Conservation (phyloP, 306 rosid species). For the Inga oerstediana region DNA sequence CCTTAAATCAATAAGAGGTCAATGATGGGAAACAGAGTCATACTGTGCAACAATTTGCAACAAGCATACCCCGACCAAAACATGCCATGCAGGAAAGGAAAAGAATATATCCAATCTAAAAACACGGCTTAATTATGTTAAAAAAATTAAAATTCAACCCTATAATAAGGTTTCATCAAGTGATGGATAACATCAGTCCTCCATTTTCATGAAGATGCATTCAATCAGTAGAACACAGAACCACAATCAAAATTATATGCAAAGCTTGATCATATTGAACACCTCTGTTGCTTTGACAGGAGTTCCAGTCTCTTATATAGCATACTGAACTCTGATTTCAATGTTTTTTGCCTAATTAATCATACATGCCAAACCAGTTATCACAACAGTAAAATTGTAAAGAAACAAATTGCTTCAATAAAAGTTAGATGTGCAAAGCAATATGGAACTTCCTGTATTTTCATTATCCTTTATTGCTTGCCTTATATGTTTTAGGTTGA, state of each 20-base stretch:
- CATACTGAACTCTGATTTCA: background rate
- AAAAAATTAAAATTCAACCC: background rate
- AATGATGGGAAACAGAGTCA: background rate
- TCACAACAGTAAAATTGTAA: background rate
- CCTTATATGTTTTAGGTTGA: background rate
- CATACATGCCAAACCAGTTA: slow-evolving; percentile 4
- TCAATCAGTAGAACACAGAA: background rate
- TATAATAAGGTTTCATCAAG: background rate
- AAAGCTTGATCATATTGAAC: slow-evolving; percentile 4
- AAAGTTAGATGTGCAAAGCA: background rate
- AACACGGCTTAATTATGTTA: background rate
- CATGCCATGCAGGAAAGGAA: background rate
- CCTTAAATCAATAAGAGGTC: background rate
- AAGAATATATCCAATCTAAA: background rate
- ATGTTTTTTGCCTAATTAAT: background rate
- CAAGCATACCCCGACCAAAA: background rate
- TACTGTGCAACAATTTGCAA: background rate
- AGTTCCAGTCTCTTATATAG: background rate
- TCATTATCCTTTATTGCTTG: background rate
- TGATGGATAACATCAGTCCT: background rate
- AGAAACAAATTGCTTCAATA: background rate
- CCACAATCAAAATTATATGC: background rate
- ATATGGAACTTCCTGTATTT: background rate
- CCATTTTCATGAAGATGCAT: slow-evolving; percentile 2
- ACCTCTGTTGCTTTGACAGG: background rate